Evolutionary conservation across 208 protist genomes (phyloP).

Genomic region (Trypanosoma cruzi): DNA sequence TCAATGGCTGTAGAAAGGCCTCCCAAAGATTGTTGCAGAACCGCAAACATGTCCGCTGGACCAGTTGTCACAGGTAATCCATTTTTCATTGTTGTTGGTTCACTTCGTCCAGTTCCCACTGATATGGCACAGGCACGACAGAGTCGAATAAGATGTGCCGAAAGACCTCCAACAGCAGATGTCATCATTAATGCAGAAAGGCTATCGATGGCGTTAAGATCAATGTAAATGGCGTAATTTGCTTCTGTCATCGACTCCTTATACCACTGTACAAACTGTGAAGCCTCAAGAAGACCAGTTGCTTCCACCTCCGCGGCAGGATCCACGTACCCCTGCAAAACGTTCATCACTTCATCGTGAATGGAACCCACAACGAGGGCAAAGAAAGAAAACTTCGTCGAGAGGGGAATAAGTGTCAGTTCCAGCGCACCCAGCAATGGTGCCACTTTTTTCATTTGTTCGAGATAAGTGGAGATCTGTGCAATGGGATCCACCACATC

Average conservation of each 20-base stretch:
- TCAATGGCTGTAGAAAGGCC: slow-evolving; percentile 74
- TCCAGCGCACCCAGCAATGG: slow-evolving; percentile 81
- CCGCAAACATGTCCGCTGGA: slow-evolving; percentile 85
- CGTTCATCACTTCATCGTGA: slow-evolving; percentile 75
- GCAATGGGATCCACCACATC: slow-evolving; percentile 76
- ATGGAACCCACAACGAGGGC: slow-evolving; percentile 64
- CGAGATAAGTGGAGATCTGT: slow-evolving; percentile 73
- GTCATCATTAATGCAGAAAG: slow-evolving; percentile 76
- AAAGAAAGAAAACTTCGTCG: slow-evolving; percentile 81
- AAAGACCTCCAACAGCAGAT: slow-evolving; percentile 69
- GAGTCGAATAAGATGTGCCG: slow-evolving; percentile 71
- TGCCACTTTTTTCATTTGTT: slow-evolving; percentile 88
- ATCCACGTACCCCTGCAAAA: slow-evolving; percentile 66
- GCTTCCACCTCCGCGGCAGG: slow-evolving; percentile 56
- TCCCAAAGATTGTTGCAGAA: slow-evolving; percentile 82
- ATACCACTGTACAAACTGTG: slow-evolving; percentile 88
- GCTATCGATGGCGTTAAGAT: slow-evolving; percentile 57
- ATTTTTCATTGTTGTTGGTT: slow-evolving; percentile 52
- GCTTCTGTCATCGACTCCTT: slow-evolving; percentile 69
- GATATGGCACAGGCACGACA: slow-evolving; percentile 77
- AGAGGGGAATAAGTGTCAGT: slow-evolving; percentile 80
- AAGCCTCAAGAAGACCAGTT: slow-evolving; percentile 77
- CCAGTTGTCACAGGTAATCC: slow-evolving; percentile 78
- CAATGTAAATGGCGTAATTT: slow-evolving; percentile 70
- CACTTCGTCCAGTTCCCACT: slow-evolving; percentile 53